phyloP scores from a whole-genome alignment of 169 alveolate species.

The Cryptosporidium tyzzeri region DNA sequence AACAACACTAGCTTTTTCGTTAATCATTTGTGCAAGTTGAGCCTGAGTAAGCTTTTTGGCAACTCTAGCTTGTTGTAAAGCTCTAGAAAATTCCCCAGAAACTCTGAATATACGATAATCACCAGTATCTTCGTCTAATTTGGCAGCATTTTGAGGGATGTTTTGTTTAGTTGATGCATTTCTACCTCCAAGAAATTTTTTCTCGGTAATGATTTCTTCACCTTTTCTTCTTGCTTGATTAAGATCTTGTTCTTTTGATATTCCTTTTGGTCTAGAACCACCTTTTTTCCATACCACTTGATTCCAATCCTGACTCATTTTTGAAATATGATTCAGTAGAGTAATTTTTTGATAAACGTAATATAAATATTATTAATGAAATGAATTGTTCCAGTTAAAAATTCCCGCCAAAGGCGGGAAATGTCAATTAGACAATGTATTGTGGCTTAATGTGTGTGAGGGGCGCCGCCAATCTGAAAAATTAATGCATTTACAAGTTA shows the following conservation, averaged over 20 bases:
- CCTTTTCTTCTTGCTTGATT: conserved; percentile 72
- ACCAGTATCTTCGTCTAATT: conserved; percentile 69
- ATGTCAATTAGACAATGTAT: conserved; percentile 15
- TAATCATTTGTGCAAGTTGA: conserved; percentile 85
- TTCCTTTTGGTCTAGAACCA: conserved; percentile 52
- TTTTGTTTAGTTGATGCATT: conserved; percentile 54
- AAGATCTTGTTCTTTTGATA: conserved; percentile 63
- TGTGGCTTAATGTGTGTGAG: conserved; percentile 19
- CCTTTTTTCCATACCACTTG: conserved; percentile 73
- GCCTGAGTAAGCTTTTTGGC: conserved; percentile 83
- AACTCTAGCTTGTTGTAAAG: conserved; percentile 82
- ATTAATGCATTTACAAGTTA: background rate
- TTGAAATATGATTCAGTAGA: background rate
- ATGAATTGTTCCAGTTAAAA: background rate
- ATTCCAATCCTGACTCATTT: conserved; percentile 70
- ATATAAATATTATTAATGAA: background rate
- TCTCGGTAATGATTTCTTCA: conserved; percentile 70
- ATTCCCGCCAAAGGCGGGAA: conserved; percentile 14
- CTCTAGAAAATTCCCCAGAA: conserved; percentile 72
- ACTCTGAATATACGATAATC: conserved; percentile 67
- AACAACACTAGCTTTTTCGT: conserved; percentile 83
- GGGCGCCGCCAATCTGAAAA: conserved; percentile 16
- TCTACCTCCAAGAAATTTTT: conserved; percentile 60
- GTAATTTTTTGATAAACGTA: background rate
- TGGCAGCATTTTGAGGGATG: conserved; percentile 54